Percentiles rank a stretch among this genome's conserved stretches.
phyloP scores from a whole-genome alignment of 2,329 filamentous ascomycete genomes.

The Alternaria conjuncta region DNA sequence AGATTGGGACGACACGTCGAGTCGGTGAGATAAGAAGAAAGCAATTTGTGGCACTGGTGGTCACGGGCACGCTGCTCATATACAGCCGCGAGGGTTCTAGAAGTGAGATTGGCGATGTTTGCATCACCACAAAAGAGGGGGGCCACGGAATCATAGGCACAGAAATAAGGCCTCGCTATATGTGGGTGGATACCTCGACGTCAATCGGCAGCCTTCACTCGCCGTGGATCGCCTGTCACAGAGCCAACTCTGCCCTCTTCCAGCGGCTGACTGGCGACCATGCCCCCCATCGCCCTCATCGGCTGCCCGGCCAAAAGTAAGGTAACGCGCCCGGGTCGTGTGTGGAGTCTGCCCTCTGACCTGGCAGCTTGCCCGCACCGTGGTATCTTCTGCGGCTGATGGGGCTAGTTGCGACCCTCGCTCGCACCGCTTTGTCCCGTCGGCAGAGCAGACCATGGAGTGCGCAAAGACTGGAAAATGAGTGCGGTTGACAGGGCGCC shows the following conservation, averaged over 20 bases:
- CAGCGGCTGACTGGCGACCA: conserved; percentile 17
- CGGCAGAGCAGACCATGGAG: conserved; percentile 10
- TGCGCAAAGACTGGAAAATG: conserved; percentile 14
- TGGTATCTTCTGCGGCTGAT: conserved; percentile 29
- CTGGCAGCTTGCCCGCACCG: conserved; percentile 20
- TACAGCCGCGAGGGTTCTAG: conserved; percentile 23
- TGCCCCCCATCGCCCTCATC: conserved; percentile 9
- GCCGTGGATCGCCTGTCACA: conserved; percentile 27
- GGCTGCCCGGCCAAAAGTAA: conserved; percentile 16
- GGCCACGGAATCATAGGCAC: conserved; percentile 15
- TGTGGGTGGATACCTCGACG: conserved; percentile 37
- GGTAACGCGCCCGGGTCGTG: conserved; percentile 17
- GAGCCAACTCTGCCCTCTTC: conserved; percentile 13
- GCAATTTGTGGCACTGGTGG: conserved; percentile 28
- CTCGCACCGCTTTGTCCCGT: conserved; percentile 27
- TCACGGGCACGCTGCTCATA: conserved; percentile 37
- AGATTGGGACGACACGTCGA: conserved; percentile 10
- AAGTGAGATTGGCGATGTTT: conserved; percentile 17
- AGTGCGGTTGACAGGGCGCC: conserved; percentile 26
- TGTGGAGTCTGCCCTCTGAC: conserved; percentile 23
- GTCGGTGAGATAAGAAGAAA: conserved; percentile 26
- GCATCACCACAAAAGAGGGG: conserved; percentile 25
- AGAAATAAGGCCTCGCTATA: conserved; percentile 24
- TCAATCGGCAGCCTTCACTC: conserved; percentile 36
- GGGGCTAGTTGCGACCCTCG: conserved; percentile 17